These are phyloP conservation scores for Schizochytrium sp. DNA, from an alignment of 108 stramenopile genomes.

Conservation along the genomic window DNA sequence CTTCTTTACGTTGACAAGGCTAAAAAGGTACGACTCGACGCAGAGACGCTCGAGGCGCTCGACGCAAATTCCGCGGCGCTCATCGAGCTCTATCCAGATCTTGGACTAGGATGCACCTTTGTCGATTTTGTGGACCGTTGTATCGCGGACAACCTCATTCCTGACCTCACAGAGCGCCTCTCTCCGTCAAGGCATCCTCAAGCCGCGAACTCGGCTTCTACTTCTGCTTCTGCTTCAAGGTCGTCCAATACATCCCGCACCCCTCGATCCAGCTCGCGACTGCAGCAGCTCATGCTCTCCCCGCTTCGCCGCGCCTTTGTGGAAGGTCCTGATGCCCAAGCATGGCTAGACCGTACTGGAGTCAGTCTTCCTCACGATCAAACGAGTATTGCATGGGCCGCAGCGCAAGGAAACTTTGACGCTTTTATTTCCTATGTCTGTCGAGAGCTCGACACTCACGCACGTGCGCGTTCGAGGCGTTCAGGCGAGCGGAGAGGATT, in stretches of 20 bases:
- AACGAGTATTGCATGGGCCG: background rate
- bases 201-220: too few species aligned
- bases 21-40: background rate
- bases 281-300: background rate
- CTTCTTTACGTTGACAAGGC: background rate
- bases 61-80: background rate
- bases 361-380: background rate
- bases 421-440: background rate
- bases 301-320: background rate
- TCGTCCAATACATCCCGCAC: background rate
- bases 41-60: background rate
- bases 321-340: background rate
- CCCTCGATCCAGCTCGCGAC: background rate
- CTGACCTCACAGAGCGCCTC: too few species aligned
- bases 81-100: constrained; percentile 4
- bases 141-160: background rate
- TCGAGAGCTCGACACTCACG: too few species aligned
- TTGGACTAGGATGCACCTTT: background rate
- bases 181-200: too few species aligned
- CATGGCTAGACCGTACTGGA: background rate
- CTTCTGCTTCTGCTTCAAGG: too few species aligned
- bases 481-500: too few species aligned
- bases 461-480: too few species aligned
- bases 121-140: constrained; percentile 5
- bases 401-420: background rate